These are phyloP conservation scores for Stellera chamaejasme DNA, from an alignment of 345 rosid genomes.

Conservation along the genomic window DNA sequence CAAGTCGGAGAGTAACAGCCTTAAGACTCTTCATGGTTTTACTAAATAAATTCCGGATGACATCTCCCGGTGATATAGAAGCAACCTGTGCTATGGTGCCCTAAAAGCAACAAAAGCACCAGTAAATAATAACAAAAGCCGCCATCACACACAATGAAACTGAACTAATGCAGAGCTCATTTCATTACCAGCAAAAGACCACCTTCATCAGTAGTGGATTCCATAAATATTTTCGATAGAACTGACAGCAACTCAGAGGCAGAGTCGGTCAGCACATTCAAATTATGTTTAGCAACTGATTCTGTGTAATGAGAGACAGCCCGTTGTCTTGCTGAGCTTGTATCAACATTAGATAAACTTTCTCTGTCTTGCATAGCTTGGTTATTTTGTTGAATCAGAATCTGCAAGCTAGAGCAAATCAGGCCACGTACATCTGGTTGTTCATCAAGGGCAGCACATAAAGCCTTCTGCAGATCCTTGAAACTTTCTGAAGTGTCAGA, in stretches of 20 bases:
- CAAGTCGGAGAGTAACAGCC: constrained; percentile 54
- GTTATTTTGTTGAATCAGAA: constrained; percentile 66
- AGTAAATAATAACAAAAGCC: too few species aligned
- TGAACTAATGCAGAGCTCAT: too few species aligned
- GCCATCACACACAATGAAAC: too few species aligned
- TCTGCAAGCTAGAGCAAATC: constrained; percentile 68
- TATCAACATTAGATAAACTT: constrained; percentile 24
- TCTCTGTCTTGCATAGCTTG: constrained; percentile 35
- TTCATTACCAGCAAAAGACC: constrained; percentile 77
- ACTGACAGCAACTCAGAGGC: constrained; percentile 57
- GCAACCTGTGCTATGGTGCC: constrained; percentile 67
- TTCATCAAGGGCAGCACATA: constrained; percentile 49
- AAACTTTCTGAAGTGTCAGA: constrained; percentile 70
- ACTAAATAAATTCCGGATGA: constrained; percentile 39
- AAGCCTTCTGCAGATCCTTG: constrained; percentile 41
- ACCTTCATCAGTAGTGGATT: constrained; percentile 74
- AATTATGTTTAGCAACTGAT: constrained; percentile 48
- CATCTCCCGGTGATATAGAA: constrained; percentile 64
- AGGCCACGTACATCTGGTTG: constrained; percentile 58
- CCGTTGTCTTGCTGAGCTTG: constrained; percentile 36
- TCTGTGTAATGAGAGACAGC: constrained; percentile 44
- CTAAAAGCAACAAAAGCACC: constrained; percentile 31
- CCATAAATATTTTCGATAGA: constrained; percentile 53
- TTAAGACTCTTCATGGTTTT: constrained; percentile 67
- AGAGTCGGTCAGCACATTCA: constrained; percentile 44